A percentile compares a stretch with the other conserved stretches of the same genome.
Conservation (phyloP, 228 moss, liverwort and hornwort genomes). For the Sphagnum fallax region DNA sequence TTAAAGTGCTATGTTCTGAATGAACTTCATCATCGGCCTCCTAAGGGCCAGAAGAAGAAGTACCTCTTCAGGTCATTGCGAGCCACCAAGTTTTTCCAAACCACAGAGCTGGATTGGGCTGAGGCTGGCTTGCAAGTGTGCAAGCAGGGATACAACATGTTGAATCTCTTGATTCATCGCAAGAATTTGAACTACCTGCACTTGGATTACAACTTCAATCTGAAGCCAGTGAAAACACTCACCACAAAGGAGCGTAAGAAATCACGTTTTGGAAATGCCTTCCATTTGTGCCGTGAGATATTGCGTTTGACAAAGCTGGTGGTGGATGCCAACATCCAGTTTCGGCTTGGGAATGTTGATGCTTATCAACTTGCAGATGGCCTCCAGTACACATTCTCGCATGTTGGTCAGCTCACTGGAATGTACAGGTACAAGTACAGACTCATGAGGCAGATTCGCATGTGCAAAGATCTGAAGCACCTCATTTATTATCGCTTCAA, state of each 20-base stretch:
- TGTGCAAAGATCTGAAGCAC: constrained; percentile 99
- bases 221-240: constrained; percentile 99
- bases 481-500: constrained; percentile 97
- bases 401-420: constrained; percentile 96
- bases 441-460: constrained; percentile 98
- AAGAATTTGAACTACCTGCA: constrained; percentile 98
- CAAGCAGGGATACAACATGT: constrained; percentile 99
- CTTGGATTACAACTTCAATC: constrained; percentile 95
- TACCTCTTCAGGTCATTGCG: constrained; percentile 88
- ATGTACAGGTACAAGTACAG: constrained; percentile 99
- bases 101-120: constrained; percentile 97
- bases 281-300: constrained; percentile 97
- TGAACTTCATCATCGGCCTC: constrained; percentile 96
- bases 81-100: constrained; percentile 98
- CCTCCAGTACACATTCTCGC: constrained; percentile 96
- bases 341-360: constrained; percentile 94
- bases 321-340: constrained; percentile 97
- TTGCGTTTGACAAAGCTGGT: constrained; percentile 93
- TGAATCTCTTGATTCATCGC: constrained; percentile 94
- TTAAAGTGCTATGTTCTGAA: constrained; percentile 96
- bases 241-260: constrained; percentile 98
- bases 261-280: constrained; percentile 98
- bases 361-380: constrained; percentile 99
- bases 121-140: constrained; percentile 99
- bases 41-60: constrained; percentile 99